Percentiles rank a stretch among this genome's conserved stretches.
These are phyloP conservation scores for Hansenula lynferdii DNA, from an alignment of 1,139 yeast genomes.

Conservation along the genomic window DNA sequence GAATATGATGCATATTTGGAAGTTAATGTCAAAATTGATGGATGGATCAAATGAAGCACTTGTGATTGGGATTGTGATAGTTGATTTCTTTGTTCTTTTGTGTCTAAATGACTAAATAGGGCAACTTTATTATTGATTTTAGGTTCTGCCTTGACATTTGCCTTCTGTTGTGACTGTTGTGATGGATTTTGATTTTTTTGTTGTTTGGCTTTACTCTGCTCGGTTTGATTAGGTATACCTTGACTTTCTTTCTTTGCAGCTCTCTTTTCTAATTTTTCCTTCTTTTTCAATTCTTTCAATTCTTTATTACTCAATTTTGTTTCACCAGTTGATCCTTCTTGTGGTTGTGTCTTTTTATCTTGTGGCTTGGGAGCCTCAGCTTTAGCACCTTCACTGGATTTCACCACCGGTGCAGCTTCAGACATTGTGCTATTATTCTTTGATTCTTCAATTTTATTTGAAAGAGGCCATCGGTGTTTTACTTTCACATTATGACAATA, in stretches of 20 bases:
- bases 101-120: conserved; percentile 84
- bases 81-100: conserved; percentile 73
- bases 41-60: conserved; percentile 66
- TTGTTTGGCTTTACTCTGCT: conserved; percentile 34
- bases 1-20: conserved; percentile 79
- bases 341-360: too few species aligned
- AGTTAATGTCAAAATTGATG: conserved; percentile 74
- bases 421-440: too few species aligned
- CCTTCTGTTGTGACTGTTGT: background rate
- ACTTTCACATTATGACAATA: too few species aligned
- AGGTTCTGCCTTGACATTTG: conserved; percentile 36
- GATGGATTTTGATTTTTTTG: conserved; percentile 28
- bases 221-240: conserved; percentile 38
- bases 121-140: conserved; percentile 38
- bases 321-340: conserved; percentile 11
- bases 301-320: conserved; percentile 66
- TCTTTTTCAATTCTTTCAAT: conserved; percentile 79
- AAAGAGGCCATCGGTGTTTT: too few species aligned
- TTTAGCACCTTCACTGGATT: too few species aligned
- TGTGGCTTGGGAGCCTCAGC: conserved; percentile 2
- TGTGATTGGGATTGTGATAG: conserved; percentile 34
- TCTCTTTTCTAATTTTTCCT: conserved; percentile 87
- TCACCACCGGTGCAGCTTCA: too few species aligned
- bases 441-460: too few species aligned
- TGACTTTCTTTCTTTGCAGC: conserved; percentile 59